These are phyloP conservation scores for Cicer yamashitae DNA, from an alignment of 306 rosid species.

Conservation along the genomic window DNA sequence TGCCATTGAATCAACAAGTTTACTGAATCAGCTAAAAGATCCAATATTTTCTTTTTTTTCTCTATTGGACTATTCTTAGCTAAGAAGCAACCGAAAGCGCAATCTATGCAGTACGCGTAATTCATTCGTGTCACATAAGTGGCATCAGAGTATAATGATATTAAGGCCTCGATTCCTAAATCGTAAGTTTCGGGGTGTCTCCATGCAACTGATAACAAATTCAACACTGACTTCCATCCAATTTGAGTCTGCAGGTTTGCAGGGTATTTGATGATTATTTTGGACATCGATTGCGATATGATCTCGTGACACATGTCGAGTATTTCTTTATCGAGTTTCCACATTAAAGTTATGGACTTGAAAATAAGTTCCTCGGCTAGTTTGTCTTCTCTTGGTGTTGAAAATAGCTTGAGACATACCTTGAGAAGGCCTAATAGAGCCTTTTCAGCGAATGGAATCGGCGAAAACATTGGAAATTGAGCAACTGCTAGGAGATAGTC, in stretches of 20 bases:
- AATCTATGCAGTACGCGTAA: conserved; percentile 71
- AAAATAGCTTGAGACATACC: conserved; percentile 66
- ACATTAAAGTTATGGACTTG: conserved; percentile 86
- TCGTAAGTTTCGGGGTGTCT: conserved; percentile 76
- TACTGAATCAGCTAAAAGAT: conserved; percentile 67
- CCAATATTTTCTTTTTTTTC: conserved; percentile 75
- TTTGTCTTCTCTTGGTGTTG: conserved; percentile 60
- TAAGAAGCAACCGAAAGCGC: conserved; percentile 76
- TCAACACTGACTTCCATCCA: conserved; percentile 85
- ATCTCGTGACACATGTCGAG: conserved; percentile 70
- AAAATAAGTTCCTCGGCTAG: conserved; percentile 75
- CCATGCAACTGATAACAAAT: conserved; percentile 74
- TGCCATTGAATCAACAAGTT: conserved; percentile 74
- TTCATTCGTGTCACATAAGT: conserved; percentile 55
- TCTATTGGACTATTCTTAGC: conserved; percentile 84
- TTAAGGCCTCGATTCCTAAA: conserved; percentile 70
- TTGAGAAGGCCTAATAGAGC: conserved; percentile 70
- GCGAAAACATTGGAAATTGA: conserved; percentile 86
- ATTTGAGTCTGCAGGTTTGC: conserved; percentile 74
- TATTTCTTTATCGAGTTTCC: conserved; percentile 91
- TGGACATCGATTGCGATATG: conserved; percentile 63
- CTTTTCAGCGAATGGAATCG: conserved; percentile 85
- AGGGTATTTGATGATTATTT: conserved; percentile 63
- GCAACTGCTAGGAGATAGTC: conserved; percentile 72
- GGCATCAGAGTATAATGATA: conserved; percentile 65